Conservation (phyloP, 805 yeast genomes). For the Teunomyces aglyptinius region DNA sequence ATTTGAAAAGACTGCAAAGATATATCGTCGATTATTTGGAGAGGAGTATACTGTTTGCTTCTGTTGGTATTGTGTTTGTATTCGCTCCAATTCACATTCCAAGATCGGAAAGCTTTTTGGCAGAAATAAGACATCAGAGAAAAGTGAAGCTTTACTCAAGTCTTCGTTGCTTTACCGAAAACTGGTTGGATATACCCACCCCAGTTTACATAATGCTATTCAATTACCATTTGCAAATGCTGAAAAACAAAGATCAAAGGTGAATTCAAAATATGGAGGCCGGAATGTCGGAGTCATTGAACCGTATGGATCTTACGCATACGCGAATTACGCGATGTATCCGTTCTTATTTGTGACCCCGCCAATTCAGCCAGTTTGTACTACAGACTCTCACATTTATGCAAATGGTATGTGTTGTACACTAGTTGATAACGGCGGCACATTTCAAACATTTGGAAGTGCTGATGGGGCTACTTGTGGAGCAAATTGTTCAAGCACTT, state of each 20-base stretch:
- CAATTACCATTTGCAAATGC: constrained; percentile 8
- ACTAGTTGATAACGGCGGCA: constrained; percentile 8
- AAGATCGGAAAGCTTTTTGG: constrained; percentile 7
- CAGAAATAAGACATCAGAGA: neutral
- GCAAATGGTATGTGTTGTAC: constrained; percentile 10
- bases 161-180: constrained; percentile 5
- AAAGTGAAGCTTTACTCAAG: neutral
- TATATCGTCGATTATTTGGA: constrained; percentile 13
- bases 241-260: neutral
- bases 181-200: constrained; percentile 12
- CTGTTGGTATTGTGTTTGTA: constrained; percentile 16
- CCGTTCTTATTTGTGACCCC: constrained; percentile 11
- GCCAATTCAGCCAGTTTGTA: constrained; percentile 7
- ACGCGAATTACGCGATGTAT: constrained; percentile 5
- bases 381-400: constrained; percentile 4
- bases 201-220: constrained; percentile 15
- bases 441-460: neutral
- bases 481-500: neutral
- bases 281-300: neutral
- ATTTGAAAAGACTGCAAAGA: constrained; percentile 16
- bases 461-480: constrained; percentile 8
- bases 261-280: constrained; percentile 6
- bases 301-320: neutral
- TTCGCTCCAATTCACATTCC: constrained; percentile 6
- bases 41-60: constrained; percentile 20